Base-by-base conservation (phyloP, 2,329 filamentous ascomycete species). In the Incumbomyces lentus region DNA sequence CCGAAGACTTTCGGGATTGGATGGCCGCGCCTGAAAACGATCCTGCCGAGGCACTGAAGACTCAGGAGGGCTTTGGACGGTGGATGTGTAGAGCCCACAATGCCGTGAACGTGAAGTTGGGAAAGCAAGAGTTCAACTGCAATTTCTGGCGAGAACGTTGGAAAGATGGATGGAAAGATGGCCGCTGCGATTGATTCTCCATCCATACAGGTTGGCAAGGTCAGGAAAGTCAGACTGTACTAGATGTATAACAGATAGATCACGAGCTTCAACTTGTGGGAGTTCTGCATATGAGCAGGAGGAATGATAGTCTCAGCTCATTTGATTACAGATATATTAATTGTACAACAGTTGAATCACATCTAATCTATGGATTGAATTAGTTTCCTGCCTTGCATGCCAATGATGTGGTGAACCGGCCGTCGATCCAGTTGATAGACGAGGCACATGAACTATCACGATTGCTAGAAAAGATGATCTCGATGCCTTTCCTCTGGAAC, bases 61-160 rank as follows among this genome's bases (percentile, higher is more conserved):
- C 68, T 39, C 63, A 76, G 46, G 57, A 58, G 31, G 68, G 69
- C 46, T 67, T 73, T 50, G 68, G 70, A 16, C 63, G 63, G 53
- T 72, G 71, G 66, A 70, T 72, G 66, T 72, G 69, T 46, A 64
- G 68, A 58, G 69, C 69, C 49, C 69, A 72, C 62, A 72, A 73
- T 58, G 69, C 68, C 49, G 68, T 72, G 35, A 73, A 70, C 64
- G 62, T 64, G 50, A 96, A 95, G 71, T 65, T 98, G 56, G 92
- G 92, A 41, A 98, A 98, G 75, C 74, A 78, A 49, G 75, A 76
- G 57, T 98, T 98, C 68, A 88, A 98, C 72, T 98, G 92, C 68
- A 72, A 71, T 46, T 78, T 73, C 59, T 96, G 92, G 90, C 82
- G 95, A 64, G 86, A 96, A 73, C 77, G 92, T 63, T 98, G 92